Percentiles rank a stretch among this genome's conserved stretches.
Evolutionary conservation across 768 basidiomycete genomes (phyloP).

Genomic region (Mycena polygramma): DNA sequence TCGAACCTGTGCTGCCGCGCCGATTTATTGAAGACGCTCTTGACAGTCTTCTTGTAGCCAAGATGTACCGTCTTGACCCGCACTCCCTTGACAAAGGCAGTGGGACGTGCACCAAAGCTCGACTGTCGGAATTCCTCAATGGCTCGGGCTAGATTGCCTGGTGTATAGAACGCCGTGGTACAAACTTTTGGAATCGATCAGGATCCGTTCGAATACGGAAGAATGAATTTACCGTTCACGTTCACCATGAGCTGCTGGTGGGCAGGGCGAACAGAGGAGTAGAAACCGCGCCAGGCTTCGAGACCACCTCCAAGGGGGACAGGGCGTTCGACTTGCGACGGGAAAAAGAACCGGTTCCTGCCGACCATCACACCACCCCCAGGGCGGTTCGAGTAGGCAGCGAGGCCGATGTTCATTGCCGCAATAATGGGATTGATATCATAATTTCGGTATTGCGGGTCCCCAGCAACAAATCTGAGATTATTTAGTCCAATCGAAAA

Average conservation of each 20-base stretch:
- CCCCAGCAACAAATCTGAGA: conserved; percentile 65
- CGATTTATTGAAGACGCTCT: conserved; percentile 61
- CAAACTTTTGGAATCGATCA: conserved; percentile 52
- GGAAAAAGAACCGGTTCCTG: conserved; percentile 77
- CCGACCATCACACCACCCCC: conserved; percentile 75
- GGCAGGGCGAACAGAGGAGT: conserved; percentile 69
- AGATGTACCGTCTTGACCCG: conserved; percentile 78
- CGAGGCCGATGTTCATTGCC: conserved; percentile 74
- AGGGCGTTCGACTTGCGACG: conserved; percentile 57
- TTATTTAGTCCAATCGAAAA: conserved; percentile 45
- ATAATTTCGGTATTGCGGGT: conserved; percentile 64
- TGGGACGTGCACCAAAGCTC: conserved; percentile 70
- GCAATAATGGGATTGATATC: conserved; percentile 72
- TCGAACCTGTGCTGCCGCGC: conserved; percentile 66
- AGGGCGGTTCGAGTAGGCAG: conserved; percentile 65
- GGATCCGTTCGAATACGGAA: conserved; percentile 51
- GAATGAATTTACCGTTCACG: conserved; percentile 68
- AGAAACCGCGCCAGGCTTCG: conserved; percentile 70
- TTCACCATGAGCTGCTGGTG: conserved; percentile 74
- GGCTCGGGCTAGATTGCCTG: conserved; percentile 75
- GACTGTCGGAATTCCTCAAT: conserved; percentile 66
- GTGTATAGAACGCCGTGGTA: conserved; percentile 71
- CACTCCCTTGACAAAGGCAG: conserved; percentile 75
- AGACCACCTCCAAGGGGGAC: conserved; percentile 67
- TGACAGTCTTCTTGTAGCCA: conserved; percentile 82